A percentile compares a stretch with the other conserved stretches of the same genome.
Evolutionary conservation across 345 rosid species (phyloP).

Genomic region (Turritis glabra): DNA sequence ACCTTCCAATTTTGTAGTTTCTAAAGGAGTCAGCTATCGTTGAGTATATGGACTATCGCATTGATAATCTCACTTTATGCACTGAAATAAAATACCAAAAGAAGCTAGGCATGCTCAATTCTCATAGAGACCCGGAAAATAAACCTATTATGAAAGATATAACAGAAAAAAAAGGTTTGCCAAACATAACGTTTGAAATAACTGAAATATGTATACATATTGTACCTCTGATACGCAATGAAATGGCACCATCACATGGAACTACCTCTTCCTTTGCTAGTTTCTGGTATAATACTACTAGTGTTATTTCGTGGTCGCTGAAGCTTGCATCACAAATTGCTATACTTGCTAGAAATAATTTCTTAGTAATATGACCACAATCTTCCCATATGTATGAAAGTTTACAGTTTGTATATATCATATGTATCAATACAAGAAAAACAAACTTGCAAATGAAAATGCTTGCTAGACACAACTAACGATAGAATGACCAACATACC

Average conservation of each 20-base stretch:
- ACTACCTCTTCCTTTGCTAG: background rate
- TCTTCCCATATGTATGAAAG: constrained; percentile 3
- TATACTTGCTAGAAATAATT: background rate
- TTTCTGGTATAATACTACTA: background rate
- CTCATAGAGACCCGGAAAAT: background rate
- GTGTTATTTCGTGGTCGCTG: background rate
- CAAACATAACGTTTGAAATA: background rate
- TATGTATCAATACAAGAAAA: background rate
- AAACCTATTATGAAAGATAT: constrained; percentile 1
- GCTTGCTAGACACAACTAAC: background rate
- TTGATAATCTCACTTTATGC: too few species aligned
- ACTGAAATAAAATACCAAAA: too few species aligned
- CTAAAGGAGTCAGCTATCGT: too few species aligned
- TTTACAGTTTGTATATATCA: background rate
- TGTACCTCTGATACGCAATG: background rate
- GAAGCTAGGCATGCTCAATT: background rate
- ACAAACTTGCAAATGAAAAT: background rate
- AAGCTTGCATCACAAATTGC: background rate
- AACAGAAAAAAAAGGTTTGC: background rate
- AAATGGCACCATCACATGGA: background rate
- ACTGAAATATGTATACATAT: background rate
- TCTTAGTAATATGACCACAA: background rate
- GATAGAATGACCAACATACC: background rate
- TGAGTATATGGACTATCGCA: too few species aligned
- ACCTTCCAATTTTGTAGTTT: too few species aligned